Conservation (phyloP, 768 basidiomycete genomes). For the Trametes coccinea region DNA sequence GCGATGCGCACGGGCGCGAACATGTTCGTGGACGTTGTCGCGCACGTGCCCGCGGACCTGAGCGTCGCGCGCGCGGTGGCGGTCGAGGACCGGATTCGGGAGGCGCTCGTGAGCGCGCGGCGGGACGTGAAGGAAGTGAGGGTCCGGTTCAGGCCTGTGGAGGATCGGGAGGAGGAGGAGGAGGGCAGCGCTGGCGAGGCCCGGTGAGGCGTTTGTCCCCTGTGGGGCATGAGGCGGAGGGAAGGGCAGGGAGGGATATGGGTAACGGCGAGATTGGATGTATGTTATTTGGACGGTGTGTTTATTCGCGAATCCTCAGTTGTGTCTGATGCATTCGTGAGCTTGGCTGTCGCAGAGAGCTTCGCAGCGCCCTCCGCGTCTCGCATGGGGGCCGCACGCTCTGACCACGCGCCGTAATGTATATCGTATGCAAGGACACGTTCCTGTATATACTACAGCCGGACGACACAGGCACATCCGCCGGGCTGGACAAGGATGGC, state of each 20-base stretch:
- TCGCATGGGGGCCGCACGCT: too few relatives aligned
- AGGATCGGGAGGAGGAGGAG: constrained; percentile 12
- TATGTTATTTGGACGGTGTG: constrained; percentile 3
- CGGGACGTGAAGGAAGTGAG: constrained; percentile 74
- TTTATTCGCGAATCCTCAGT: background rate
- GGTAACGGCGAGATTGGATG: background rate
- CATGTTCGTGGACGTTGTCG: constrained; percentile 81
- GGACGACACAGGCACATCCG: too few relatives aligned
- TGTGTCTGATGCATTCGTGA: background rate
- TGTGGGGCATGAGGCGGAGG: too few relatives aligned
- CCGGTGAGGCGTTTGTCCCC: background rate
- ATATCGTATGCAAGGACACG: too few relatives aligned
- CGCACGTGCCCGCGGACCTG: constrained; percentile 60
- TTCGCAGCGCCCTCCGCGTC: too few relatives aligned
- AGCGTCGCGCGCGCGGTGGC: constrained; percentile 57
- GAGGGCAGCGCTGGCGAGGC: background rate
- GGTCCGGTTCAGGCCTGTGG: constrained; percentile 58
- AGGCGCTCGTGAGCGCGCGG: constrained; percentile 52
- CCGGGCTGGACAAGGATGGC: too few relatives aligned
- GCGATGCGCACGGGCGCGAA: constrained; percentile 79
- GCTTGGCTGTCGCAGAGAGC: too few relatives aligned
- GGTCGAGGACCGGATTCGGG: constrained; percentile 63
- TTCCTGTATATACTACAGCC: too few relatives aligned
- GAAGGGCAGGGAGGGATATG: too few relatives aligned
- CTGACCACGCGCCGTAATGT: too few relatives aligned